Percentiles rank a stretch among this genome's conserved stretches.
Evolutionary conservation across 331 rosid genomes (phyloP).

Genomic region (Telfairia occidentalis): DNA sequence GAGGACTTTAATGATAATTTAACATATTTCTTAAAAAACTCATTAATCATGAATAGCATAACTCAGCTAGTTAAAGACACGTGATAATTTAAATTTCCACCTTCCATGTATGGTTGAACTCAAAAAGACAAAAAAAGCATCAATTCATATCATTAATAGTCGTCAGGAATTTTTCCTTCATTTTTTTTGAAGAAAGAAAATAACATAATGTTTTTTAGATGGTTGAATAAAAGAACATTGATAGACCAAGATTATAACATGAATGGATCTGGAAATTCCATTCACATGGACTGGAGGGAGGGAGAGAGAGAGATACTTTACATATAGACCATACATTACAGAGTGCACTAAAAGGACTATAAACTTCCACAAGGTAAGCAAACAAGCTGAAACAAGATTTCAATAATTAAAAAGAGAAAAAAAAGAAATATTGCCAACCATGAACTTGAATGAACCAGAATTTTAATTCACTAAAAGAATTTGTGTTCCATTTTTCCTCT

Average conservation of each 20-base stretch:
- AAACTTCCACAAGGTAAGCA: not conserved
- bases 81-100: too few species aligned
- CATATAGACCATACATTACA: conserved; percentile 2
- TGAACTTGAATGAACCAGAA: conserved; percentile 22
- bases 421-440: not conserved
- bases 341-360: not conserved
- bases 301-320: not conserved
- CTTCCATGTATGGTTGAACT: too few species aligned
- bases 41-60: too few species aligned
- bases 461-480: conserved; percentile 49
- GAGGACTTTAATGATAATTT: too few species aligned
- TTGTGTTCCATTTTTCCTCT: conserved; percentile 37
- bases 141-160: too few species aligned
- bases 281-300: not conserved
- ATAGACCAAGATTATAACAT: not conserved
- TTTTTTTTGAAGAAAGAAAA: too few species aligned
- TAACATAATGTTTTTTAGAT: not conserved
- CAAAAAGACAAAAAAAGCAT: too few species aligned
- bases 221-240: not conserved
- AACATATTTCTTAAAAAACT: too few species aligned
- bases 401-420: not conserved
- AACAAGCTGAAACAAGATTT: not conserved
- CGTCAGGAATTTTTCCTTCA: too few species aligned
- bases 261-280: not conserved
- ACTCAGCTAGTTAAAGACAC: too few species aligned